Base-by-base conservation (phyloP, 129 eudicot genomes). In the Glebionis coronaria region DNA sequence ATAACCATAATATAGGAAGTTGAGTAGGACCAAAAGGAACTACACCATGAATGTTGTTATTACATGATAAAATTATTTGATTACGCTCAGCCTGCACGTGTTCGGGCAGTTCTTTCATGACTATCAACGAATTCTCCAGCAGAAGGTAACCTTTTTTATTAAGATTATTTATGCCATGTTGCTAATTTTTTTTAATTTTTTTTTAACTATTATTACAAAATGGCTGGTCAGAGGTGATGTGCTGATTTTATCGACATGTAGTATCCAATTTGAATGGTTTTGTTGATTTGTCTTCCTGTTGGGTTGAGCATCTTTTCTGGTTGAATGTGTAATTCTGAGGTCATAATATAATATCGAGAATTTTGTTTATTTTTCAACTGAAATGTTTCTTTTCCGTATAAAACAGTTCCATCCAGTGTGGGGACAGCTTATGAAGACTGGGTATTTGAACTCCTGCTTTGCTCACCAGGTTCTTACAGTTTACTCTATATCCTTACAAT, bases 391-490 rank as follows among this genome's bases (percentile, higher is more conserved):
- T 23, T 29, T 65, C 35, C 27, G 38, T 46, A 27, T 16, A 13
- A 40, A 58, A 65, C 52, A 92, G 98, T 92, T 88, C 73, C 98
- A 92, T 76, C 81, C 86, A 55, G 91, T 92, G 15, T 92, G 98
- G 98, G 98, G 98, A 23, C 98, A 86, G 73, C 86, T 92, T n/a
- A 88, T 92, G 98, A 92, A 88, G 81, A 88, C 98, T 4, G 98
- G 98, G 59, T 85, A 88, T 62, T 96, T 88, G 67, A 92, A 88
- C 76, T 92, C 98, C 20, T 95, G 98, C 53, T 92, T 88, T 51
- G 96, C 98, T 12, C 96, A 92, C 83, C 98, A 92, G 89, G 97
- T 91, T 19, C n/a, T 14, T 50, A 71, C 69, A 19, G 8, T 62
- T 28, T 49, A 47, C 56, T 14, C 8, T 35, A 19, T 53, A 18